Percentiles rank a stretch among this genome's conserved stretches.
Conservation (phyloP, 768 basidiomycete species). For the Phylloporus arenicola region DNA sequence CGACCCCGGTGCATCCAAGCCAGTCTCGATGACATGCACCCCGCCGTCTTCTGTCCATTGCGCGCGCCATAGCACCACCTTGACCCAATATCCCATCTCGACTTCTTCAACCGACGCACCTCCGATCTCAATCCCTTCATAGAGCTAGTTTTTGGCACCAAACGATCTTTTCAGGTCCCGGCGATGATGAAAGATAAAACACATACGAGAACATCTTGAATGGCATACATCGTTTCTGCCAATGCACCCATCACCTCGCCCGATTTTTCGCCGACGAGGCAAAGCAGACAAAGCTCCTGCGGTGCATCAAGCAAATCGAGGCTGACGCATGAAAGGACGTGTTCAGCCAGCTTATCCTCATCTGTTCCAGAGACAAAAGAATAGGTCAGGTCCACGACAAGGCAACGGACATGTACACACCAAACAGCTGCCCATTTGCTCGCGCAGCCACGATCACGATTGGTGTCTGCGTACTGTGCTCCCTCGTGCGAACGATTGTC, state of each 20-base stretch:
- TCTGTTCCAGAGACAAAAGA: conserved; percentile 5
- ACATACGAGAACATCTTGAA: conserved; percentile 12
- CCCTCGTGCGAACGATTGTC: conserved; percentile 1
- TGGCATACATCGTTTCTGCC: neutral
- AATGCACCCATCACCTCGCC: neutral
- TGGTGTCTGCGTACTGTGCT: neutral
- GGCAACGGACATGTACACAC: neutral
- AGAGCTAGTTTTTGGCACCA: neutral
- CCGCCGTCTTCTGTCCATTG: neutral
- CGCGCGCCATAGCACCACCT: neutral
- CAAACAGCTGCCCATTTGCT: conserved; percentile 4
- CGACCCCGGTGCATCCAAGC: neutral
- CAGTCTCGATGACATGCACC: neutral
- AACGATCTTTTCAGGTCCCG: neutral
- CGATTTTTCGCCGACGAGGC: conserved; percentile 4
- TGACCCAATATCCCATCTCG: conserved; percentile 20
- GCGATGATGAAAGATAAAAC: neutral
- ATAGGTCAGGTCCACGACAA: neutral
- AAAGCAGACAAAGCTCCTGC: conserved; percentile 13
- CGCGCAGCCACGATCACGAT: conserved; percentile 6
- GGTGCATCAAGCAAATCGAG: neutral
- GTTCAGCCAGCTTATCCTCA: neutral
- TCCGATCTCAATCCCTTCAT: conserved; percentile 4
- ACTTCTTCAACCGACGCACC: conserved; percentile 2
- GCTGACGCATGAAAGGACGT: conserved; percentile 9